Evolutionary conservation across 805 yeast species (phyloP).

Genomic region (Cyberlindnera petersonii): DNA sequence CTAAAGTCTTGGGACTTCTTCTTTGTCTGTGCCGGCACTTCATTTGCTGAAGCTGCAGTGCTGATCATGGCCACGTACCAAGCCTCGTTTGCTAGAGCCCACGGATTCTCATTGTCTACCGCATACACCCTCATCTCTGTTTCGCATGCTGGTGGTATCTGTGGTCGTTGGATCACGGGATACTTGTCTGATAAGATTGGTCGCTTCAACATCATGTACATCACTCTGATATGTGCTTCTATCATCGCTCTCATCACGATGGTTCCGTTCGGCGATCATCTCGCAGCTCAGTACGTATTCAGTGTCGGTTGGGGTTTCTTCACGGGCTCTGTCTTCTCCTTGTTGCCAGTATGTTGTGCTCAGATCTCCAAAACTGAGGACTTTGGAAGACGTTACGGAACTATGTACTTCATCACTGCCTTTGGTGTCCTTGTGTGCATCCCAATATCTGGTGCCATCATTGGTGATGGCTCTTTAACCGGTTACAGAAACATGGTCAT

Average conservation of each 20-base stretch:
- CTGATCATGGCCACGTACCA: constrained; percentile 44
- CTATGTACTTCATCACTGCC: constrained; percentile 56
- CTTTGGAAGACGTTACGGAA: constrained; percentile 52
- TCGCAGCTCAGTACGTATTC: constrained; percentile 39
- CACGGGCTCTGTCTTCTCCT: constrained; percentile 50
- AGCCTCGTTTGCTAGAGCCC: constrained; percentile 46
- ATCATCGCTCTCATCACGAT: constrained; percentile 34
- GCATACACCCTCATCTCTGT: constrained; percentile 44
- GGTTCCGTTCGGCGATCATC: constrained; percentile 34
- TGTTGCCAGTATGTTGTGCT: constrained; percentile 56
- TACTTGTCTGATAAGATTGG: constrained; percentile 43
- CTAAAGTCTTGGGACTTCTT: constrained; percentile 43
- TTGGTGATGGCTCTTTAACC: constrained; percentile 33
- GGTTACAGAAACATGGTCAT: constrained; percentile 37
- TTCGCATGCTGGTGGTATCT: constrained; percentile 37
- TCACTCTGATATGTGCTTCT: constrained; percentile 30
- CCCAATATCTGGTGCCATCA: constrained; percentile 49
- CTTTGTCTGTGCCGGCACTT: constrained; percentile 40
- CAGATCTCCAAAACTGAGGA: constrained; percentile 51
- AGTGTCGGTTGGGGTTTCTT: constrained; percentile 48
- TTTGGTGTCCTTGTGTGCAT: constrained; percentile 47
- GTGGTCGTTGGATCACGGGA: constrained; percentile 45
- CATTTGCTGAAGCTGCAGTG: constrained; percentile 44
- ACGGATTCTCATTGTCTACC: constrained; percentile 38
- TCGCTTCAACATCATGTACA: constrained; percentile 47